phyloP scores from a whole-genome alignment of 345 rosid species.

The Streptanthus diversifolius region DNA sequence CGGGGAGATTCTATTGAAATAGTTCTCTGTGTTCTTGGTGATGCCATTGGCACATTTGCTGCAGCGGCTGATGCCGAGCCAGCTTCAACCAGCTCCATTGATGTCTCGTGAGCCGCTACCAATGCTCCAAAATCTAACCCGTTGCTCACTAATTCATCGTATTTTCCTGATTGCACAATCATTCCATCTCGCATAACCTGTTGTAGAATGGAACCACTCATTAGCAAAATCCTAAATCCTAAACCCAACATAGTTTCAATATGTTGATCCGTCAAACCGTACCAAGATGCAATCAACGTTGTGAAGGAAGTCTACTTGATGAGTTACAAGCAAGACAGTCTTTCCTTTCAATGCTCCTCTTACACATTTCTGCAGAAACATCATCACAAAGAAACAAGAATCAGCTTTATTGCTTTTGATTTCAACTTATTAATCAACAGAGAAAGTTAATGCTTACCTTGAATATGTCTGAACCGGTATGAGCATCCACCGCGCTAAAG shows the following conservation, averaged over 20 bases:
- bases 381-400: not conserved
- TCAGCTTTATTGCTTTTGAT: not conserved
- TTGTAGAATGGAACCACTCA: slow-evolving; percentile 20
- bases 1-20: slow-evolving; percentile 25
- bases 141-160: slow-evolving; percentile 48
- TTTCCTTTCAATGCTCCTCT: slow-evolving; percentile 80
- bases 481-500: slow-evolving; percentile 98
- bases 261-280: not conserved
- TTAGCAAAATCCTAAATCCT: not conserved
- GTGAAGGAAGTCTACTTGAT: slow-evolving; percentile 93
- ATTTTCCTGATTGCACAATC: slow-evolving; percentile 90
- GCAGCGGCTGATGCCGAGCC: slow-evolving; percentile 26
- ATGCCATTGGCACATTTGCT: slow-evolving; percentile 35
- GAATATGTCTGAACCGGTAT: slow-evolving; percentile 85
- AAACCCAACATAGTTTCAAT: not conserved
- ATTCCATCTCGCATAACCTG: slow-evolving; percentile 94
- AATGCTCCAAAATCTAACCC: slow-evolving; percentile 69
- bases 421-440: not conserved
- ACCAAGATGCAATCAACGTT: slow-evolving; percentile 82
- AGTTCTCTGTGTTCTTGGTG: slow-evolving; percentile 26
- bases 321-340: slow-evolving; percentile 86
- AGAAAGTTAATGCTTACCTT: slow-evolving; percentile 46
- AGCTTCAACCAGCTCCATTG: slow-evolving; percentile 83
- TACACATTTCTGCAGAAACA: slow-evolving; percentile 63
- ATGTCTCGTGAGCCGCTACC: slow-evolving; percentile 82